These are phyloP conservation scores for Monosporascus sp. DNA, from an alignment of 2,329 filamentous ascomycete genomes.

Conservation along the genomic window DNA sequence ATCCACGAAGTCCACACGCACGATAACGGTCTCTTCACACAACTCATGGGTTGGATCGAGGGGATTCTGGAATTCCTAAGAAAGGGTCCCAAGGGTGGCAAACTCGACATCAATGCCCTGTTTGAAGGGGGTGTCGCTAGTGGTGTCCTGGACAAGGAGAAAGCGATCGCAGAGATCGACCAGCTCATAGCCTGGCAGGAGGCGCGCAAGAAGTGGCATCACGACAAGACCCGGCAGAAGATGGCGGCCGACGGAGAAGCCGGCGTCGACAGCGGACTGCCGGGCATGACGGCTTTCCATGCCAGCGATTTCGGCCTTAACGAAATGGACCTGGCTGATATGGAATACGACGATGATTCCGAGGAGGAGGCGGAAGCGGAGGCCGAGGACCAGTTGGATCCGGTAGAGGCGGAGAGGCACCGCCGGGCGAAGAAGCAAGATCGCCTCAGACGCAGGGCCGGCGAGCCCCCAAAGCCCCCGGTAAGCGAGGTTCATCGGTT, in stretches of 20 bases:
- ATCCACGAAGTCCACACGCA: constrained; percentile 96
- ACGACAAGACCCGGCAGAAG: constrained; percentile 96
- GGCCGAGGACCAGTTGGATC: constrained; percentile 73
- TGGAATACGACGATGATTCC: constrained; percentile 71
- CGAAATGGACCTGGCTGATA: constrained; percentile 78
- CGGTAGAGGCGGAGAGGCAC: constrained; percentile 80
- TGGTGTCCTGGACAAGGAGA: constrained; percentile 62
- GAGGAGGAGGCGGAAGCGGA: constrained; percentile 64
- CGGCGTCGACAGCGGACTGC: constrained; percentile 42
- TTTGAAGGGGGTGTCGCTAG: constrained; percentile 73
- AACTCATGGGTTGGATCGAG: constrained; percentile 96
- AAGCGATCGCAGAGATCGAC: constrained; percentile 76
- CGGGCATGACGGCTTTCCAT: constrained; percentile 57
- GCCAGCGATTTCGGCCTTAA: constrained; percentile 87
- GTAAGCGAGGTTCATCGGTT: constrained; percentile 78
- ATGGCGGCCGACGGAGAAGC: constrained; percentile 80
- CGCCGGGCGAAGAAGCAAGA: constrained; percentile 74
- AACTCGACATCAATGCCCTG: constrained; percentile 88
- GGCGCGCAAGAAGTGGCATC: constrained; percentile 94
- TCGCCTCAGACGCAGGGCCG: constrained; percentile 70
- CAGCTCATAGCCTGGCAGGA: constrained; percentile 88
- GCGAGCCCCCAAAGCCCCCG: constrained; percentile 75
- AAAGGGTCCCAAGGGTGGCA: constrained; percentile 78
- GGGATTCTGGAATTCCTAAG: constrained; percentile 90
- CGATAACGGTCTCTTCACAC: constrained; percentile 92